These are phyloP conservation scores for Suhomyces sp. DNA, from an alignment of 805 yeast genomes.

Conservation along the genomic window DNA sequence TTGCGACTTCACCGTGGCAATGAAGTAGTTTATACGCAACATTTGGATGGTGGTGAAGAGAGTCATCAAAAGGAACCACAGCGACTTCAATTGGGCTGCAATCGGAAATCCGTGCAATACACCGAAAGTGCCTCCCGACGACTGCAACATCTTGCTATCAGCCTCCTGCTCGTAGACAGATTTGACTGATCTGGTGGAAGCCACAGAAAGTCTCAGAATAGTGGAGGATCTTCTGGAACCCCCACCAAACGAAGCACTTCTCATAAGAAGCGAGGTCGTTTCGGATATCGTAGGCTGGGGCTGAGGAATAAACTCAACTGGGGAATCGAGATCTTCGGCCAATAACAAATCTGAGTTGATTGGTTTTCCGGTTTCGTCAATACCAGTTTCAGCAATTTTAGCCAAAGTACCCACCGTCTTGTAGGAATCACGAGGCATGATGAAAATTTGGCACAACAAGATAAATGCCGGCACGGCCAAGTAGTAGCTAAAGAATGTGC, in stretches of 20 bases:
- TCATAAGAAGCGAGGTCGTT: constrained; percentile 38
- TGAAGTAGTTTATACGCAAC: constrained; percentile 89
- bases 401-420: constrained; percentile 67
- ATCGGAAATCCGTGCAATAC: constrained; percentile 65
- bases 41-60: constrained; percentile 81
- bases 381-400: constrained; percentile 67
- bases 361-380: constrained; percentile 66
- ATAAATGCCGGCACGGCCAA: constrained; percentile 78
- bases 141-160: constrained; percentile 49
- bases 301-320: constrained; percentile 9
- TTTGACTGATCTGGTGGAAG: constrained; percentile 42
- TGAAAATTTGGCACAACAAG: constrained; percentile 62
- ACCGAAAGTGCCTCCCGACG: constrained; percentile 50
- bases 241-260: constrained; percentile 25
- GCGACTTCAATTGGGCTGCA: constrained; percentile 48
- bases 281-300: constrained; percentile 38
- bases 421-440: constrained; percentile 80
- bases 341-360: constrained; percentile 45
- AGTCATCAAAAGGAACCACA: constrained; percentile 80
- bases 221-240: constrained; percentile 29
- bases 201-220: constrained; percentile 32
- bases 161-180: constrained; percentile 67
- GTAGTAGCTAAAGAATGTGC: constrained; percentile 63
- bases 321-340: constrained; percentile 30
- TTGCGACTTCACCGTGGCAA: constrained; percentile 84